Base-by-base conservation (phyloP, 2,329 filamentous ascomycete genomes). In the Aspergillus sp. region DNA sequence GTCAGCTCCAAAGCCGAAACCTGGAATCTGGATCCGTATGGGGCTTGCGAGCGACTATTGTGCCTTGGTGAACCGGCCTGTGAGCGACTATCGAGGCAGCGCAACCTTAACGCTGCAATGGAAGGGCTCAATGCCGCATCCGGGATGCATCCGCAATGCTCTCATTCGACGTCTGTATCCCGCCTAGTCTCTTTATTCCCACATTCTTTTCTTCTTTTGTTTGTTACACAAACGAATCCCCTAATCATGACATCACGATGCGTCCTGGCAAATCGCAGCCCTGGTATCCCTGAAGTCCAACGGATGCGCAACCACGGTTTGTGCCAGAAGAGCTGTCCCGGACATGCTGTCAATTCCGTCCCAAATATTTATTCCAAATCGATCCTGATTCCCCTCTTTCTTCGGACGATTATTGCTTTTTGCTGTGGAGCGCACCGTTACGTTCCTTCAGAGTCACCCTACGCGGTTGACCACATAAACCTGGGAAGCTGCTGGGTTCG, bases 161-260 rank as follows among this genome's bases (percentile, higher is more conserved):
- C 31, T 54, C 51, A 38, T 50, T 50, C 48, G 48, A 50, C 13
- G 7, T 52, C 49, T 52, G 49, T n/a, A 38, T 46, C 38, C 52
- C 1, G 3, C 7, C 38, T 38, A 19, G n/a, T 45, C 48, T 22
- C 19, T 23, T 6, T 17, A 30, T 23, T 17, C 19, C 30, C 50
- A 23, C 34, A 13, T 43, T 15, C 30, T 25, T 25, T 31, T 54
- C 19, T 31, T 45, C 19, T 19, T 34, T 43, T 19, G 13, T 31
- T 46, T 41, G 50, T 41, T 30, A 25, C 38, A 45, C 41, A 1
- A 13, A n/a, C 23, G 23, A 22, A 22, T 47, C 38, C 23, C n/a
- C 19, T 22, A 15, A 31, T 19, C 38, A 55, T 60, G 58, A 60
- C 58, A 60, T 60, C 58, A 60, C 58, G 17, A 60, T 51, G 23